Percentiles rank a stretch among this genome's conserved stretches.
Evolutionary conservation across 495 filamentous ascomycete genomes (phyloP).

Genomic region (Chaetomium cochliodes): DNA sequence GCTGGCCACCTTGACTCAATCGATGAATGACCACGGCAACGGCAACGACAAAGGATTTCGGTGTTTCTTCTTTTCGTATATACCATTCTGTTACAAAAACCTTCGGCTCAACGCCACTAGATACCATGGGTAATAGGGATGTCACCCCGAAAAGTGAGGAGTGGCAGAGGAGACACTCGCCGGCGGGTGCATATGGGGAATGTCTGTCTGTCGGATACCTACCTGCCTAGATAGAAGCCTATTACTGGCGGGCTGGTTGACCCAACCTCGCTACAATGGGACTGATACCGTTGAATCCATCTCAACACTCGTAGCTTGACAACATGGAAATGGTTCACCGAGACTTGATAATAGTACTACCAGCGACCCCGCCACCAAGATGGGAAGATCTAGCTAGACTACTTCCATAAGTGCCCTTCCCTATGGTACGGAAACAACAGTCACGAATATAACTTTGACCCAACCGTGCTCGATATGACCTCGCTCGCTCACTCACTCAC

Average conservation of each 20-base stretch:
- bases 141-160: not conserved
- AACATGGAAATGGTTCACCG: not conserved
- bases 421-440: not conserved
- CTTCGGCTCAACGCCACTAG: not conserved
- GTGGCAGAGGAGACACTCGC: not conserved
- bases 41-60: not conserved
- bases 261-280: not conserved
- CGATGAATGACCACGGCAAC: not conserved
- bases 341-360: not conserved
- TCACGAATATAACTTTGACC: not conserved
- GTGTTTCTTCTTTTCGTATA: not conserved
- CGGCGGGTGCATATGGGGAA: not conserved
- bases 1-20: slow-evolving; percentile 3
- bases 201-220: not conserved
- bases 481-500: too few species aligned
- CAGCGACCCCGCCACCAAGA: too few species aligned
- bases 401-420: not conserved
- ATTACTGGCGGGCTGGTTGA: not conserved
- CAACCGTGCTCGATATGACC: too few species aligned
- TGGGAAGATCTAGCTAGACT: not conserved
- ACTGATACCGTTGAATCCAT: not conserved
- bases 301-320: not conserved
- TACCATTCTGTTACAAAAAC: slow-evolving; percentile 1
- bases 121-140: not conserved
- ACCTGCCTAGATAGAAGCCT: not conserved